Percentiles rank a stretch among this genome's conserved stretches.
These are phyloP conservation scores for Penicillium italicum DNA, from an alignment of 2,329 filamentous ascomycete species.

Conservation along the genomic window DNA sequence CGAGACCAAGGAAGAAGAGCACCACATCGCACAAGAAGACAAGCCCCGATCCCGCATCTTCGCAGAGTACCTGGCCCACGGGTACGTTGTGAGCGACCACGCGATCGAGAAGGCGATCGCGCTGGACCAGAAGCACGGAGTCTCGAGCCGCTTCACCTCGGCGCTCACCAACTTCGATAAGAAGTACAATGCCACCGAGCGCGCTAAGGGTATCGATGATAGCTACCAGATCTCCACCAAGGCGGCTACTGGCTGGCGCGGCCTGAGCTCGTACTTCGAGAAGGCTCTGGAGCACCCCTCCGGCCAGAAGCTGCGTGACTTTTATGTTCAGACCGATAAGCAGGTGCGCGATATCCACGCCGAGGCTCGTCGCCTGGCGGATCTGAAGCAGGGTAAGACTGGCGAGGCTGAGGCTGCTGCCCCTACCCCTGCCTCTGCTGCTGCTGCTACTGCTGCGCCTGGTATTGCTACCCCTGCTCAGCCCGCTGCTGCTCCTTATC, in stretches of 20 bases:
- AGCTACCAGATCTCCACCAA: constrained; percentile 77
- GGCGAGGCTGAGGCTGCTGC: constrained; percentile 29
- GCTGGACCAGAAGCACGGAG: constrained; percentile 84
- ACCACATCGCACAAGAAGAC: constrained; percentile 87
- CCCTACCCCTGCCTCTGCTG: not conserved
- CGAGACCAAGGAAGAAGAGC: constrained; percentile 53
- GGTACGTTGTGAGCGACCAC: constrained; percentile 75
- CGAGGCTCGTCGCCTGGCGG: constrained; percentile 82
- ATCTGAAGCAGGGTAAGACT: constrained; percentile 67
- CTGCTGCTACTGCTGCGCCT: constrained; percentile 9
- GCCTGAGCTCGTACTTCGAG: constrained; percentile 86
- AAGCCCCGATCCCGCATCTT: constrained; percentile 92
- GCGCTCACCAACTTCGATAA: constrained; percentile 73
- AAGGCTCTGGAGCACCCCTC: constrained; percentile 84
- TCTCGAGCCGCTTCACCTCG: constrained; percentile 73
- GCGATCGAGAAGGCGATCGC: constrained; percentile 80
- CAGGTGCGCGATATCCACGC: constrained; percentile 92
- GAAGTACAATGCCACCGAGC: constrained; percentile 84
- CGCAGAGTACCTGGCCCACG: constrained; percentile 94
- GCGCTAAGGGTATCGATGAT: constrained; percentile 76
- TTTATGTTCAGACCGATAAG: constrained; percentile 80
- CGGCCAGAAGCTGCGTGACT: constrained; percentile 79
- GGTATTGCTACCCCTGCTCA: not conserved
- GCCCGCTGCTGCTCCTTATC: constrained; percentile 19
- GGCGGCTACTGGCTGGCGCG: constrained; percentile 63